Evolutionary conservation across 73 alveolate species (phyloP).

Genomic region (Halteria grandinella): DNA sequence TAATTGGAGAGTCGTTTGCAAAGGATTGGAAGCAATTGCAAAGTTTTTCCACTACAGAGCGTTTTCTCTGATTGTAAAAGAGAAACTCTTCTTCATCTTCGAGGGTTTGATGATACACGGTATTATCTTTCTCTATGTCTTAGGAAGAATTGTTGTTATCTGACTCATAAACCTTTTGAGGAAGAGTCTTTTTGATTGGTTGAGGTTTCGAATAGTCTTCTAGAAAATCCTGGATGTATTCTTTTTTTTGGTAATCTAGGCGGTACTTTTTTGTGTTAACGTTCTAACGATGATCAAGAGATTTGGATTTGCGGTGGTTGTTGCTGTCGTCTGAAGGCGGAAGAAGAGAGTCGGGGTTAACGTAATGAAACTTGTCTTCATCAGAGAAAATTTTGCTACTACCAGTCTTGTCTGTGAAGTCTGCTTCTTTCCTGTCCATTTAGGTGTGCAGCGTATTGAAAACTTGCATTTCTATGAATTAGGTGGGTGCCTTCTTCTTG

Average conservation of each 20-base stretch:
- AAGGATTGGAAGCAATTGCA: constrained; percentile 4
- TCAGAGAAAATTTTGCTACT: constrained; percentile 8
- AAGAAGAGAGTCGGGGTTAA: no score
- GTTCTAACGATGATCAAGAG: constrained; percentile 6
- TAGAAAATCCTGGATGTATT: constrained; percentile 15
- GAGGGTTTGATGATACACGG: no score
- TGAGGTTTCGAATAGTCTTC: constrained; percentile 12
- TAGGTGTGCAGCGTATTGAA: not conserved
- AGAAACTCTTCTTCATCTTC: constrained; percentile 20
- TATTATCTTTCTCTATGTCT: no score
- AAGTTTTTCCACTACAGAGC: not conserved
- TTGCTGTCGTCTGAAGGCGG: not conserved
- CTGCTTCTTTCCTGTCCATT: no score
- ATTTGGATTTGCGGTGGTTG: not conserved
- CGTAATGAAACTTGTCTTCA: not conserved
- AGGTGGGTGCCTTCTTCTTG: no score
- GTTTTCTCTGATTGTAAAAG: not conserved
- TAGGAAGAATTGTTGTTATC: constrained; percentile 5
- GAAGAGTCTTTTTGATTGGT: no score
- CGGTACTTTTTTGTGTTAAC: constrained; percentile 8
- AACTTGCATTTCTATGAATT: constrained; percentile 33
- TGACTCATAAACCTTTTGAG: constrained; percentile 28
- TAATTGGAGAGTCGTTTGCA: not conserved
- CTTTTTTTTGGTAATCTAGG: constrained; percentile 7
- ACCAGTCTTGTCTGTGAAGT: no score